These are phyloP conservation scores for Boechera retrofracta DNA, from an alignment of 345 rosid species.

Conservation along the genomic window DNA sequence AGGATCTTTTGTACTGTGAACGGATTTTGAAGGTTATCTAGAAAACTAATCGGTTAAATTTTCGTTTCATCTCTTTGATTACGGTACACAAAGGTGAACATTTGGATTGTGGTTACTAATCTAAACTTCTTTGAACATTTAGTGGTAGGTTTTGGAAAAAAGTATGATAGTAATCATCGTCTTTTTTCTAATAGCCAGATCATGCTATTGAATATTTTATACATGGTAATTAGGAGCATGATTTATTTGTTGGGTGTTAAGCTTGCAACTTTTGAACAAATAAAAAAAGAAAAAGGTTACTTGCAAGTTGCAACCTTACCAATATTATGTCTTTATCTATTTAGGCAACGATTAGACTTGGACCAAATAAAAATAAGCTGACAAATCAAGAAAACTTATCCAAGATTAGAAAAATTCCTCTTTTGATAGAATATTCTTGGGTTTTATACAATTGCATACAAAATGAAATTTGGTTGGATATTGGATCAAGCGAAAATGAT, in stretches of 20 bases:
- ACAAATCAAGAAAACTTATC: constrained; percentile 35
- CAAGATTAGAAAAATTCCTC: constrained; percentile 12
- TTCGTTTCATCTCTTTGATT: background rate
- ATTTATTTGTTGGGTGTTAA: constrained; percentile 1
- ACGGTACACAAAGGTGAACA: background rate
- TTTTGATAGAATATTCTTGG: constrained; percentile 28
- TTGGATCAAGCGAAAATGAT: constrained; percentile 27
- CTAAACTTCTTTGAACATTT: background rate
- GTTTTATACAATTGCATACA: constrained; percentile 8
- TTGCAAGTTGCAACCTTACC: constrained; percentile 22
- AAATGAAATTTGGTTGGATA: constrained; percentile 9
- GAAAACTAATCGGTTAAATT: too few species aligned
- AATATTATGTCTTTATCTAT: constrained; percentile 28
- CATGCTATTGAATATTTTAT: constrained; percentile 4
- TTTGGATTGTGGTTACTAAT: constrained; percentile 18
- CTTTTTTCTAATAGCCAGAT: constrained; percentile 1
- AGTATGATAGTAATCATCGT: background rate
- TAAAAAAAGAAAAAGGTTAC: background rate
- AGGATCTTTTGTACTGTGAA: constrained; percentile 7
- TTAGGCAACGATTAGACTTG: constrained; percentile 21
- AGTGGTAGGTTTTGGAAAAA: background rate
- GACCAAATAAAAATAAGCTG: background rate
- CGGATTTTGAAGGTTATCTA: background rate
- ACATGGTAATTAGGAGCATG: constrained; percentile 17
- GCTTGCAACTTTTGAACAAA: constrained; percentile 21